phyloP scores from a whole-genome alignment of 139 green algal species.

The Tetraselmis striata region DNA sequence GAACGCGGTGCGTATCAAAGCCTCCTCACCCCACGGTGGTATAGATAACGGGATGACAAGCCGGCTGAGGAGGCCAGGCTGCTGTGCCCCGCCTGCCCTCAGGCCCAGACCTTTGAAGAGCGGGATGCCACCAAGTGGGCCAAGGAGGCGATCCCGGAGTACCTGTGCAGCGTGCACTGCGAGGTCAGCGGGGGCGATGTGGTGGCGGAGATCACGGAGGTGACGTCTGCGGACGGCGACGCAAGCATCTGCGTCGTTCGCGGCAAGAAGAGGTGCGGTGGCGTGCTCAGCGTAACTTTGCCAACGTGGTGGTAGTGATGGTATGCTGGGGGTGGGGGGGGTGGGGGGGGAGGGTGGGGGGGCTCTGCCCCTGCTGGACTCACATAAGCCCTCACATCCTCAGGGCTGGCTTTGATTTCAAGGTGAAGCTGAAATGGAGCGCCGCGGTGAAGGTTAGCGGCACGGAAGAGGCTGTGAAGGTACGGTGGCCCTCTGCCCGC shows the following conservation, averaged over 20 bases:
- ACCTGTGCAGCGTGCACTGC: not conserved
- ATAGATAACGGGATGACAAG: too few relatives aligned
- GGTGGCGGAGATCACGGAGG: not conserved
- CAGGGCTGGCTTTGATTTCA: not conserved
- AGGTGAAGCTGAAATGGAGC: not conserved
- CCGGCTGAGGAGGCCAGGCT: too few relatives aligned
- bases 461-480: not conserved
- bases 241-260: not conserved
- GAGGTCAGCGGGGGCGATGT: not conserved
- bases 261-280: not conserved
- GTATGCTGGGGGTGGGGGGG: too few relatives aligned
- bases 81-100: too few relatives aligned
- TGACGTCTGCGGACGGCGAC: not conserved
- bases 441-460: not conserved
- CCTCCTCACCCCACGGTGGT: too few relatives aligned
- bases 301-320: too few relatives aligned
- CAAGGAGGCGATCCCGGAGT: not conserved
- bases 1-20: not conserved
- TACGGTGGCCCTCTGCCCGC: not conserved
- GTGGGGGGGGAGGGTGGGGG: too few relatives aligned
- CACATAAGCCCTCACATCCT: too few relatives aligned
- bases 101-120: not conserved
- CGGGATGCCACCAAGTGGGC: not conserved
- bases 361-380: too few relatives aligned
- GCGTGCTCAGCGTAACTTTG: too few relatives aligned